phyloP scores from a whole-genome alignment of 2,329 filamentous ascomycete genomes.

The Stylonectria norvegica region DNA sequence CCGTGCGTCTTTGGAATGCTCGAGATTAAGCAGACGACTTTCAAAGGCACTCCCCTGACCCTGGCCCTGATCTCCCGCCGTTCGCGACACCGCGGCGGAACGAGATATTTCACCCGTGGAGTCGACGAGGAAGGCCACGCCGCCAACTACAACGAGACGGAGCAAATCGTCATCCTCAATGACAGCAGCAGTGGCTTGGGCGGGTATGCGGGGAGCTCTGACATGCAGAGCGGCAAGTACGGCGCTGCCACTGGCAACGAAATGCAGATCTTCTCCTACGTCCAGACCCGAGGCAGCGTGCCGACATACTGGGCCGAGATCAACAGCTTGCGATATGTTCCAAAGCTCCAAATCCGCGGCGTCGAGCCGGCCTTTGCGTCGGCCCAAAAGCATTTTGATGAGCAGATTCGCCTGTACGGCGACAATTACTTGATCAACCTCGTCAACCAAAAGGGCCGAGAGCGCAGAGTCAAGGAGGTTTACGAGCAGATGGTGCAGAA shows the following conservation, averaged over 20 bases:
- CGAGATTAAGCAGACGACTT: slow-evolving; percentile 78
- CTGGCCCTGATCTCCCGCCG: slow-evolving; percentile 84
- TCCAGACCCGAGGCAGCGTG: slow-evolving; percentile 94
- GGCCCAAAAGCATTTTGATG: slow-evolving; percentile 82
- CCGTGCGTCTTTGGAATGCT: slow-evolving; percentile 97
- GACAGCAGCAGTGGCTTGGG: slow-evolving; percentile 71
- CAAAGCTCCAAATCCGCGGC: slow-evolving; percentile 81
- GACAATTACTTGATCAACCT: slow-evolving; percentile 97
- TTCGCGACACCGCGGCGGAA: slow-evolving; percentile 84
- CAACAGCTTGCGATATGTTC: slow-evolving; percentile 88
- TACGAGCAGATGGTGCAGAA: slow-evolving; percentile 87
- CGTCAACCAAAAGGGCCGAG: slow-evolving; percentile 92
- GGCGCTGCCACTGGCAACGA: slow-evolving; percentile 62
- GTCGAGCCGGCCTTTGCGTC: slow-evolving; percentile 77
- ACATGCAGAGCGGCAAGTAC: slow-evolving; percentile 71
- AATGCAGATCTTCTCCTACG: slow-evolving; percentile 86
- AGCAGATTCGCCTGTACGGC: slow-evolving; percentile 90
- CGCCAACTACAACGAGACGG: slow-evolving; percentile 99
- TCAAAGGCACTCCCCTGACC: slow-evolving; percentile 82
- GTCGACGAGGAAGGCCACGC: slow-evolving; percentile 91
- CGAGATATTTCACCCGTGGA: slow-evolving; percentile 90
- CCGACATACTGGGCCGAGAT: slow-evolving; percentile 96
- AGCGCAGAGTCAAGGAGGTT: slow-evolving; percentile 83
- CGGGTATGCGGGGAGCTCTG: slow-evolving; percentile 74
- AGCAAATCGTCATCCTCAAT: slow-evolving; percentile 87